Evolutionary conservation across 2,329 filamentous ascomycete species (phyloP).

Genomic region (Chaetoscypha palmicola): DNA sequence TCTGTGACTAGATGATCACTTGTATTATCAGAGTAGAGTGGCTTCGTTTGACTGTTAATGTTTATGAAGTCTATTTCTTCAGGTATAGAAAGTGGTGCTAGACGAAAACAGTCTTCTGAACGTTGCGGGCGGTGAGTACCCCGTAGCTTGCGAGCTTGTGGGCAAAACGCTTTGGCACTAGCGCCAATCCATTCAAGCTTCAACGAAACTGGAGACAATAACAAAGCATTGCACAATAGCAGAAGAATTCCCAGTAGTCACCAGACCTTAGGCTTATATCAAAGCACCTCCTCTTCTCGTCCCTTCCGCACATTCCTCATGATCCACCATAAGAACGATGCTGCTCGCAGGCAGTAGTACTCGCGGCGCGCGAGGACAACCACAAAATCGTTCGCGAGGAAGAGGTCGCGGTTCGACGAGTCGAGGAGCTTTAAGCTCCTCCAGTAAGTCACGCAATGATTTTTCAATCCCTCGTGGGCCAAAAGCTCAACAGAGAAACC

Average conservation of each 20-base stretch:
- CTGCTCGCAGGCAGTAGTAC: constrained; percentile 23
- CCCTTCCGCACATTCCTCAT: constrained; percentile 20
- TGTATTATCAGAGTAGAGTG: no score
- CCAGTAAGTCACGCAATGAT: constrained; percentile 24
- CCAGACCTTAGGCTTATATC: not conserved
- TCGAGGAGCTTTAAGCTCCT: constrained; percentile 30
- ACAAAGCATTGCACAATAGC: constrained; percentile 9
- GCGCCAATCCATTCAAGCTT: not conserved
- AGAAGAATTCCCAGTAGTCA: no score
- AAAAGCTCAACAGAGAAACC: constrained; percentile 11
- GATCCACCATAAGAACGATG: constrained; percentile 28
- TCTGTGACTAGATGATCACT: no score
- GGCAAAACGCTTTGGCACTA: no score
- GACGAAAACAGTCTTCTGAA: no score
- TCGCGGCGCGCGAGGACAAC: constrained; percentile 23
- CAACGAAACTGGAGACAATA: constrained; percentile 6
- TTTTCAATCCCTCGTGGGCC: constrained; percentile 8
- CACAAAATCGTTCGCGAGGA: constrained; percentile 26
- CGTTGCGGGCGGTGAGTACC: no score
- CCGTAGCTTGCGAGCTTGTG: no score
- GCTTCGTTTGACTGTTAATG: no score
- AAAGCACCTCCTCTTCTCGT: constrained; percentile 20
- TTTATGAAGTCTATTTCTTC: no score
- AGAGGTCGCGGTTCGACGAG: constrained; percentile 28
- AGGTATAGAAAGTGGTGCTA: no score